These are phyloP conservation scores for Massospora cicadina DNA, from an alignment of 371 early-diverging fungal species.

Conservation along the genomic window DNA sequence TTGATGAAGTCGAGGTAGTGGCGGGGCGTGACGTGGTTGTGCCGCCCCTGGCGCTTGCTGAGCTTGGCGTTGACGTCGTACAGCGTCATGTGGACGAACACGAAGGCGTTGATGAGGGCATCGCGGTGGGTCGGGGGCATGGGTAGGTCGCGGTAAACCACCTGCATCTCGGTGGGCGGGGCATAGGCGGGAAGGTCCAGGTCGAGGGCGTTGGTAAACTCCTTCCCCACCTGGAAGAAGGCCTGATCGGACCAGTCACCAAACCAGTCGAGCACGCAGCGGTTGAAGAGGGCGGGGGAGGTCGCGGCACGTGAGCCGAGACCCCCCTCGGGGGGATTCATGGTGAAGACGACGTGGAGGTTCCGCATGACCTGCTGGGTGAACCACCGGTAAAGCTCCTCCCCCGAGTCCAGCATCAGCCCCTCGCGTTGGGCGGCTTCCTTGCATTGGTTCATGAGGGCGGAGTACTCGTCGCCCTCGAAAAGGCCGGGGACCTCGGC, in stretches of 20 bases:
- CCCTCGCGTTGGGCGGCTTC: conserved; percentile 91
- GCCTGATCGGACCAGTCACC: conserved; percentile 98
- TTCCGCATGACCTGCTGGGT: conserved; percentile 90
- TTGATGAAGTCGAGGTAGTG: conserved; percentile 95
- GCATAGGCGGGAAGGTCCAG: conserved; percentile 54
- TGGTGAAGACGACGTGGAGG: conserved; percentile 96
- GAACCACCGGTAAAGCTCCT: conserved; percentile 96
- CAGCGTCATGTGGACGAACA: conserved; percentile 78
- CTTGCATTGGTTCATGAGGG: conserved; percentile 89
- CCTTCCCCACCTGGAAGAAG: conserved; percentile 92
- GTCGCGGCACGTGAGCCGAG: conserved; percentile 89
- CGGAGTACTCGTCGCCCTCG: conserved; percentile 91
- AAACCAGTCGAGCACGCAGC: conserved; percentile 98
- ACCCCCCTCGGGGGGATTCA: conserved; percentile 95
- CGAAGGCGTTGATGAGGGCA: conserved; percentile 77
- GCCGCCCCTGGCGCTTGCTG: conserved; percentile 58
- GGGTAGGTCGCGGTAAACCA: conserved; percentile 55
- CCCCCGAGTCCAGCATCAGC: conserved; percentile 76
- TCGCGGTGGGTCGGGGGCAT: conserved; percentile 64
- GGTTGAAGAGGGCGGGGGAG: conserved; percentile 97
- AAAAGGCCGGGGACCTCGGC: conserved; percentile 97
- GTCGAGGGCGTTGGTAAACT: conserved; percentile 81
- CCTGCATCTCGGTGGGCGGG: conserved; percentile 56
- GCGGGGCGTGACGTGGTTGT: conserved; percentile 84
- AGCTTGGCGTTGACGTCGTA: conserved; percentile 71